Evolutionary conservation across 2,329 filamentous ascomycete species (phyloP).

Genomic region (Hansfordia pulvinata): DNA sequence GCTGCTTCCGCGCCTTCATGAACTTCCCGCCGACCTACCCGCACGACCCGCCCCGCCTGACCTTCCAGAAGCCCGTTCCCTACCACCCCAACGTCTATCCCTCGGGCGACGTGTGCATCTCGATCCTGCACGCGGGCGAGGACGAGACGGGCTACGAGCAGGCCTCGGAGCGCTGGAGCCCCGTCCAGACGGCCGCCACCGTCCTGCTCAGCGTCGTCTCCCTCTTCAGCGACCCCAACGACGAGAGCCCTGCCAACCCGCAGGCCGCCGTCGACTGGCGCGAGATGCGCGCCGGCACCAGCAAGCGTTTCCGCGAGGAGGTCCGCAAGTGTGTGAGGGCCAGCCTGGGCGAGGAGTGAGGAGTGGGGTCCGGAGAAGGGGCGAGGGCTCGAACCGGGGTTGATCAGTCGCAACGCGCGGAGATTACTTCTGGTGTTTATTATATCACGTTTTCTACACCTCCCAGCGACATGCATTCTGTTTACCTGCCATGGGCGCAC

Average conservation of each 20-base stretch:
- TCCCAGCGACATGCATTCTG: too few relatives aligned
- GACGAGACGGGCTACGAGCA: constrained; percentile 90
- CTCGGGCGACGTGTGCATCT: constrained; percentile 85
- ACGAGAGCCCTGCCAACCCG: constrained; percentile 72
- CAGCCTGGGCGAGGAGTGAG: constrained; percentile 62
- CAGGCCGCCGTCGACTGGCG: constrained; percentile 84
- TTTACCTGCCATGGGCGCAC: too few relatives aligned
- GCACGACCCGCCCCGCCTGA: constrained; percentile 75
- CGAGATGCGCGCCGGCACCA: constrained; percentile 50
- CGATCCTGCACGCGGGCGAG: constrained; percentile 90
- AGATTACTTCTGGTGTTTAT: too few relatives aligned
- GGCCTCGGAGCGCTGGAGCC: constrained; percentile 82
- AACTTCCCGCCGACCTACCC: constrained; percentile 80
- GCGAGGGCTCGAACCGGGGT: neutral
- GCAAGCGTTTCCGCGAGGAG: constrained; percentile 62
- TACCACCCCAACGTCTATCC: constrained; percentile 95
- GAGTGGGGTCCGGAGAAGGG: too few relatives aligned
- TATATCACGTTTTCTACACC: too few relatives aligned
- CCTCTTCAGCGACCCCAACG: constrained; percentile 83
- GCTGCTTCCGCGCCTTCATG: constrained; percentile 79
- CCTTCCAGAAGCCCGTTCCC: constrained; percentile 67
- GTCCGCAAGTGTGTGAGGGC: constrained; percentile 70
- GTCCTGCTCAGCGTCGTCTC: constrained; percentile 88
- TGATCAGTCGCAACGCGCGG: too few relatives aligned
- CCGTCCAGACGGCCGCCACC: constrained; percentile 89